Conservation (phyloP, 306 rosid genomes). For the Acacia melanoxylon region DNA sequence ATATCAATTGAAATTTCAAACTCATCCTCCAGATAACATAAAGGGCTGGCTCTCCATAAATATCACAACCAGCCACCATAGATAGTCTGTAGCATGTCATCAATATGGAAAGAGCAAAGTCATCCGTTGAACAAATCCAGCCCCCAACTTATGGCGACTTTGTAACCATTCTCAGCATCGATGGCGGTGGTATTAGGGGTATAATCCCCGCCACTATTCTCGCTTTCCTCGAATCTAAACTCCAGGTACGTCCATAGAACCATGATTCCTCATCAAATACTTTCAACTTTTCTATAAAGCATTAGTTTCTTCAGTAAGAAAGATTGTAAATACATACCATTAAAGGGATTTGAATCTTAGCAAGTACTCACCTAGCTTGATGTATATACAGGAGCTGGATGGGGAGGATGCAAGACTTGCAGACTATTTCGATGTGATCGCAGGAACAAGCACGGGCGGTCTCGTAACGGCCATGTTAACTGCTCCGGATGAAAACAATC, state of each 20-base stretch:
- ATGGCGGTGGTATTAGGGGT: slow-evolving; percentile 87
- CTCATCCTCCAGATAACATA: not conserved
- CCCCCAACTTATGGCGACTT: slow-evolving; percentile 66
- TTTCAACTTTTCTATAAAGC: not conserved
- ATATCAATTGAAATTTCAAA: not conserved
- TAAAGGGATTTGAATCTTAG: not conserved
- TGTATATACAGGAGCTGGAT: slow-evolving; percentile 45
- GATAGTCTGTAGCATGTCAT: not conserved
- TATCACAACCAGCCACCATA: not conserved
- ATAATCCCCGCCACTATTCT: slow-evolving; percentile 68
- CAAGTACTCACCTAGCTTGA: not conserved
- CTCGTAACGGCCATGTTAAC: slow-evolving; percentile 62
- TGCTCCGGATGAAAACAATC: slow-evolving; percentile 49
- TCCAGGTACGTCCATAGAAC: slow-evolving; percentile 45
- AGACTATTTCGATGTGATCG: slow-evolving; percentile 69
- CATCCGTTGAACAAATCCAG: slow-evolving; percentile 38
- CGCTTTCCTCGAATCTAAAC: slow-evolving; percentile 57
- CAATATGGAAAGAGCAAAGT: slow-evolving; percentile 30
- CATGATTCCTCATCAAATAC: not conserved
- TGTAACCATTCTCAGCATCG: slow-evolving; percentile 72
- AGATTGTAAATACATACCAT: not conserved
- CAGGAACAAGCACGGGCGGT: slow-evolving; percentile 79
- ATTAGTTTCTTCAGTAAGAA: not conserved
- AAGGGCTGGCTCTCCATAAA: not conserved
- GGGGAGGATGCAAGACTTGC: slow-evolving; percentile 69